These are phyloP conservation scores for Colletotrichum ledebouriae DNA, from an alignment of 2,329 filamentous ascomycete species.

Conservation along the genomic window DNA sequence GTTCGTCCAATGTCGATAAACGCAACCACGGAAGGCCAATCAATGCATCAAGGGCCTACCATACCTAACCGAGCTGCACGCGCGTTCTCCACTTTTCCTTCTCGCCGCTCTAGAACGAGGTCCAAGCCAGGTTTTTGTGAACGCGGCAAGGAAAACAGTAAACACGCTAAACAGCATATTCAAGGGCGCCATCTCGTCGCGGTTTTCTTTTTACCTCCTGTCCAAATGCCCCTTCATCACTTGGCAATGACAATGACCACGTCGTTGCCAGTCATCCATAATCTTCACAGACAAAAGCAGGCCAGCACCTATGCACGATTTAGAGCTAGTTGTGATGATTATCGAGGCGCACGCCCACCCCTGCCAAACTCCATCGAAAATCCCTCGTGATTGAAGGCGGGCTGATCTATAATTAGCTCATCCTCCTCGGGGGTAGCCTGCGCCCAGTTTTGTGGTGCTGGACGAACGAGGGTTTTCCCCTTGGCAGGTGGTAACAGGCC, in stretches of 20 bases:
- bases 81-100: constrained; percentile 10
- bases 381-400: not conserved
- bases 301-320: too few relatives aligned
- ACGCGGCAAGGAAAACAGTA: not conserved
- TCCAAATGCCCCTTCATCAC: too few relatives aligned
- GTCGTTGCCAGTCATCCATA: too few relatives aligned
- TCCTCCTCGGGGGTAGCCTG: not conserved
- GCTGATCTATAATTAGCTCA: constrained; percentile 13
- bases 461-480: not conserved
- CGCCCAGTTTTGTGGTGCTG: constrained; percentile 9
- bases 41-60: not conserved
- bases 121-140: constrained; percentile 28
- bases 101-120: not conserved
- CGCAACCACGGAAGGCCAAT: not conserved
- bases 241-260: too few relatives aligned
- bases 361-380: not conserved
- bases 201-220: too few relatives aligned
- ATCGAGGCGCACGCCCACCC: not conserved
- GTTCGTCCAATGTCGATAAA: constrained; percentile 16
- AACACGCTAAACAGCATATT: not conserved
- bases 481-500: not conserved
- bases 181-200: not conserved
- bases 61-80: constrained; percentile 4
- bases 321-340: too few relatives aligned
- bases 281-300: too few relatives aligned